These are phyloP conservation scores for Oenanthe sinensis DNA, from an alignment of 129 eudicot genomes.

Conservation along the genomic window DNA sequence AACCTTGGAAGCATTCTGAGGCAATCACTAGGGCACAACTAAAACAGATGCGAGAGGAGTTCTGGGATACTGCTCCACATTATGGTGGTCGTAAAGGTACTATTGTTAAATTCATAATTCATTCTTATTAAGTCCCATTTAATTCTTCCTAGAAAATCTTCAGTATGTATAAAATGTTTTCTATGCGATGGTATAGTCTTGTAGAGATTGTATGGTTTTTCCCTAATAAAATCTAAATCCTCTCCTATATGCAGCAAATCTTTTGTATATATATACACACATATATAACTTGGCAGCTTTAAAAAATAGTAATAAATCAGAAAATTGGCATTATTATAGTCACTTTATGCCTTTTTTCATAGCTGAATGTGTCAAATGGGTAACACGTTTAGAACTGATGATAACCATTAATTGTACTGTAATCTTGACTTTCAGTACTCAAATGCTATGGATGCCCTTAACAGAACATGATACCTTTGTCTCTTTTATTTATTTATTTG, in stretches of 20 bases:
- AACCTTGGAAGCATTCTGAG: conserved; percentile 85
- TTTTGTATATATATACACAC: background rate
- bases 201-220: background rate
- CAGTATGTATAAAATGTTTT: background rate
- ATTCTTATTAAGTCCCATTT: background rate
- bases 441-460: background rate
- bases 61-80: conserved; percentile 93
- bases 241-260: background rate
- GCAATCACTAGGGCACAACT: conserved; percentile 64
- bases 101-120: background rate
- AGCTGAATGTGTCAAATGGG: background rate
- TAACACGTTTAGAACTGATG: background rate
- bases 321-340: background rate
- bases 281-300: background rate
- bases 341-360: background rate
- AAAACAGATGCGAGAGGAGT: conserved; percentile 72
- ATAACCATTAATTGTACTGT: background rate
- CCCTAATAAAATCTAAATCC: background rate
- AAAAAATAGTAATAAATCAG: background rate
- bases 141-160: background rate
- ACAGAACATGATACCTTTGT: background rate
- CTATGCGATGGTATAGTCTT: background rate
- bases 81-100: conserved; percentile 80
- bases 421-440: background rate
- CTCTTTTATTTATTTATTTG: background rate